Conservation (phyloP, 257 asterid species). For the Henckelia pumila region DNA sequence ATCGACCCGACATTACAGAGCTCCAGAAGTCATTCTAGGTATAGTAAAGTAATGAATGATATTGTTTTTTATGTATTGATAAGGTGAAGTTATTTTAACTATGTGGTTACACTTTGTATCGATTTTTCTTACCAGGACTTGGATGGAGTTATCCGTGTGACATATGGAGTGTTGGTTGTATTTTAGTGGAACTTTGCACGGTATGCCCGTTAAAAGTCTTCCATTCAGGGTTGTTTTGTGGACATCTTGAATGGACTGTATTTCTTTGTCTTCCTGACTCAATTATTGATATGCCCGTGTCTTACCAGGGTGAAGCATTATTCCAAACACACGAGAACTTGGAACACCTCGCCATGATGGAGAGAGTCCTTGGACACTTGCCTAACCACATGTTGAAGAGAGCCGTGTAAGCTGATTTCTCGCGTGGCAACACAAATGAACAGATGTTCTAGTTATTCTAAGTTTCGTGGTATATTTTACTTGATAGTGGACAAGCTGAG, state of each 20-base stretch:
- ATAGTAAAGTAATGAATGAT: neutral
- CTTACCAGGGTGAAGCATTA: conserved; percentile 70
- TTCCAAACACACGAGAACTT: conserved; percentile 90
- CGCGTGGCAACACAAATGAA: neutral
- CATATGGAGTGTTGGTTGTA: conserved; percentile 92
- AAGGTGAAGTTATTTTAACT: neutral
- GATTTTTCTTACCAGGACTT: conserved; percentile 41
- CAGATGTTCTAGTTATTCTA: neutral
- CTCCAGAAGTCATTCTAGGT: conserved; percentile 95
- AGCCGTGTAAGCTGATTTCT: conserved; percentile 54
- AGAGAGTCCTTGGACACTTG: conserved; percentile 73
- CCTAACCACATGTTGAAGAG: conserved; percentile 79
- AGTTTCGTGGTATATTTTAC: neutral
- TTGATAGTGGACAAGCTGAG: conserved; percentile 64
- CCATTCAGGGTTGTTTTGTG: neutral
- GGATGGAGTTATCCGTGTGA: conserved; percentile 95
- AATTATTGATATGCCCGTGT: neutral
- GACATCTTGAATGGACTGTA: neutral
- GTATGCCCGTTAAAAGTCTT: conserved; percentile 30
- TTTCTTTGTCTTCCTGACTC: neutral
- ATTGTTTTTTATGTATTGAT: neutral
- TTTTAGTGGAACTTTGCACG: conserved; percentile 85
- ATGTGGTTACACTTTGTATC: neutral
- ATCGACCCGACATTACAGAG: conserved; percentile 87
- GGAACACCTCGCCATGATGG: conserved; percentile 99